Conservation (phyloP, 2,329 filamentous ascomycete species). For the Microdochium paspali region DNA sequence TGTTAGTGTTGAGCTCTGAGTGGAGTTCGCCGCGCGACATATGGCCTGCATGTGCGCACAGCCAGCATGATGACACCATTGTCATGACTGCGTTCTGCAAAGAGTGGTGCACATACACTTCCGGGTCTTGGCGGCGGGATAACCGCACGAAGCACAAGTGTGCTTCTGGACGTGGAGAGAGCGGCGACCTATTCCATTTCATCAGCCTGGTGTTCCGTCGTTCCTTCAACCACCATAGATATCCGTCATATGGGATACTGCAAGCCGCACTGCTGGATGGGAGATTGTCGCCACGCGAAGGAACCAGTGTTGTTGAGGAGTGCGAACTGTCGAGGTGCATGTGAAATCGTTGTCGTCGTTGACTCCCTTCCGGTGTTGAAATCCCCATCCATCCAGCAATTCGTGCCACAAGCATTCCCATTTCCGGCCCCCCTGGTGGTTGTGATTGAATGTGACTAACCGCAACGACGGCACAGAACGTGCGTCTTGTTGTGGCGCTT, state of each 20-base stretch:
- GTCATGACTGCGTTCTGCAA: no score
- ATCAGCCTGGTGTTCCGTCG: neutral
- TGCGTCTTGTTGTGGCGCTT: conserved; percentile 94
- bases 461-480: conserved; percentile 96
- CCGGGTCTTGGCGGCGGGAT: conserved; percentile 92
- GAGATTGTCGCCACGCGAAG: no score
- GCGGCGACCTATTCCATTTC: conserved; percentile 61
- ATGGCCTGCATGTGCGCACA: no score
- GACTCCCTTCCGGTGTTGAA: neutral
- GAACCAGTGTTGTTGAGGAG: no score
- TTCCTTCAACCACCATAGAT: no score
- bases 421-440: neutral
- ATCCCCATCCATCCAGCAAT: neutral
- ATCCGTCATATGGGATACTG: neutral
- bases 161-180: conserved; percentile 99
- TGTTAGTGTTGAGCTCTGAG: neutral
- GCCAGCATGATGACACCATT: no score
- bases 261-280: neutral
- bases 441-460: conserved; percentile 45
- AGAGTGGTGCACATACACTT: conserved; percentile 75
- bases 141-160: conserved; percentile 91
- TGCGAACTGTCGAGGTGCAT: no score
- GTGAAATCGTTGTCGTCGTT: neutral
- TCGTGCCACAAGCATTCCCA: neutral
- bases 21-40: no score